These are phyloP conservation scores for Castanea sativa DNA, from an alignment of 306 rosid genomes.

Conservation along the genomic window DNA sequence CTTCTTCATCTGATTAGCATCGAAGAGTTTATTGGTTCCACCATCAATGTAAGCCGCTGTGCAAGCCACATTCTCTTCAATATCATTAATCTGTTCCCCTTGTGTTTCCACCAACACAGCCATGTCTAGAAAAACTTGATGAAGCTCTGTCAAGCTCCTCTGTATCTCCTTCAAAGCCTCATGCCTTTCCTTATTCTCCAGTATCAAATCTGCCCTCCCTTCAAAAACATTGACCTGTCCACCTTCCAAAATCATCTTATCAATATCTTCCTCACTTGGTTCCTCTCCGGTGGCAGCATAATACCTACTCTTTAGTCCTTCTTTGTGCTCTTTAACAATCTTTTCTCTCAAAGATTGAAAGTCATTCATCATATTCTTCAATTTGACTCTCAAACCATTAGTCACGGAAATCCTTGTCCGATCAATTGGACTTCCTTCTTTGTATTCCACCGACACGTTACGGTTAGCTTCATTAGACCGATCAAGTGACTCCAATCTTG, in stretches of 20 bases:
- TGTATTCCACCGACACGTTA: slow-evolving; percentile 34
- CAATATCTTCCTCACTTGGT: slow-evolving; percentile 65
- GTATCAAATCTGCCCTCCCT: slow-evolving; percentile 55
- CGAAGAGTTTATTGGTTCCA: slow-evolving; percentile 67
- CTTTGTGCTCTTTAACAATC: slow-evolving; percentile 68
- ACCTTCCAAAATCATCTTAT: slow-evolving; percentile 60
- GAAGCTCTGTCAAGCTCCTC: slow-evolving; percentile 85
- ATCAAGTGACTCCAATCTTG: slow-evolving; percentile 61
- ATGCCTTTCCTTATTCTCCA: slow-evolving; percentile 51
- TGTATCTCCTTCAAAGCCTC: slow-evolving; percentile 77
- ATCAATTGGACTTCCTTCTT: slow-evolving; percentile 59
- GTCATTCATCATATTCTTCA: slow-evolving; percentile 71
- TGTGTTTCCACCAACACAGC: slow-evolving; percentile 84
- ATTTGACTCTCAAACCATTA: slow-evolving; percentile 67
- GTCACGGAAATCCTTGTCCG: slow-evolving; percentile 71
- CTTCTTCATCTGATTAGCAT: slow-evolving; percentile 68
- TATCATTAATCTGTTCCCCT: slow-evolving; percentile 69
- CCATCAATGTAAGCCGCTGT: slow-evolving; percentile 56
- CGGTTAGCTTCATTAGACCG: slow-evolving; percentile 56
- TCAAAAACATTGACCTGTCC: slow-evolving; percentile 54
- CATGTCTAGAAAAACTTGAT: slow-evolving; percentile 95
- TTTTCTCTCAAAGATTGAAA: slow-evolving; percentile 69
- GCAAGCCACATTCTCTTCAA: slow-evolving; percentile 70
- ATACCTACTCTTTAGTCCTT: slow-evolving; percentile 73
- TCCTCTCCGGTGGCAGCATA: slow-evolving; percentile 54